Evolutionary conservation across 2,329 filamentous ascomycete genomes (phyloP), one percentile per base, ranked within the genome.

Genomic region (Diaporthe sp.): DNA sequence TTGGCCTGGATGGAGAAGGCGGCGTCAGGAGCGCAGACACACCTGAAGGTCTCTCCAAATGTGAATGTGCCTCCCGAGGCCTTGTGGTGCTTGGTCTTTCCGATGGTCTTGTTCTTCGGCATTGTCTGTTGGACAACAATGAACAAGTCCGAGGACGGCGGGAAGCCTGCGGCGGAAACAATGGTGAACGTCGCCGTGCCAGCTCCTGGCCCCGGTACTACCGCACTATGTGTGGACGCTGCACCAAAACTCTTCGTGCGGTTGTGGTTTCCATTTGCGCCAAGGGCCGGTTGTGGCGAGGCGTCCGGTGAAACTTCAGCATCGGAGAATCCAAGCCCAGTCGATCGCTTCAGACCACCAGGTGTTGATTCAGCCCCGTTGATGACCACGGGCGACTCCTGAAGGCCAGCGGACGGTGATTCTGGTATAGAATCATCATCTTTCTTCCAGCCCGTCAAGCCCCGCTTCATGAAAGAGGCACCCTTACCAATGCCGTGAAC

Each of bases 1-100:
- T 95, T 95, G 77, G 95, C 95, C 77, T 94, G 90, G 77, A 99
- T 82, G 82, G 95, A 94, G 89, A 98, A 98, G 81, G 94, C 92
- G 31, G 94, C 89, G 79, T 98, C 96, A 2, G 96, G 92, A 0
- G 93, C 90, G 84, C 95, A 97, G 15, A 89, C 87, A 31, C 94
- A 89, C 81, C 92, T 95, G 87, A 97, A 96, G 0, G 91, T 92
- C 82, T 98, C 95, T 77, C 95, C 92, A 83, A 92, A 98, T 25
- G 87, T 88, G 77, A 94, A 90, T 4, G 88, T 85, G 2, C 94
- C 94, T 1, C 86, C 87, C 4, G 90, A 86, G 0, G 93, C 89
- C 84, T 98, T 98, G 86, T 94, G 91, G 78, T 97, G 94, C 83
- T 98, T 98, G 31, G 96, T 98, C 88, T 98, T 98, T 86, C 96